Conservation (phyloP, 805 yeast species). For the Cyberlindnera xishuangbannaensis region DNA sequence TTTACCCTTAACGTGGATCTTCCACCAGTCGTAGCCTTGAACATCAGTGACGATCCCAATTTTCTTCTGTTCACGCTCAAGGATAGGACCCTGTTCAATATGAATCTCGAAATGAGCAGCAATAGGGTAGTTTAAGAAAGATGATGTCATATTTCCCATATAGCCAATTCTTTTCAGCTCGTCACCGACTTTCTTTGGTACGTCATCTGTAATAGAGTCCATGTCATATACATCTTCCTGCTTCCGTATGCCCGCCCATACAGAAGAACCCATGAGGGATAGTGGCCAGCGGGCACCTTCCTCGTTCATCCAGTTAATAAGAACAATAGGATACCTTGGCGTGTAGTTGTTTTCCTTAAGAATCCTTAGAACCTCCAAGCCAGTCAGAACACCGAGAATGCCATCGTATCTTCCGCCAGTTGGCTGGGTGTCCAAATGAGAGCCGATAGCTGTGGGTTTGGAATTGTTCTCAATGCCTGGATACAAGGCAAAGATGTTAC, state of each 20-base stretch:
- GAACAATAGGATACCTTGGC: slow-evolving; percentile 63
- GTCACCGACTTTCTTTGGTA: slow-evolving; percentile 42
- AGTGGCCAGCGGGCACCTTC: slow-evolving; percentile 77
- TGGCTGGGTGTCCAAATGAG: slow-evolving; percentile 74
- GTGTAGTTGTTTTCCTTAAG: slow-evolving; percentile 49
- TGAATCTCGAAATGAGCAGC: slow-evolving; percentile 71
- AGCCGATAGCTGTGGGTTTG: slow-evolving; percentile 62
- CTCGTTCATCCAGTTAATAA: slow-evolving; percentile 69
- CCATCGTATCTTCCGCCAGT: slow-evolving; percentile 78
- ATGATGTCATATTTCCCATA: slow-evolving; percentile 45
- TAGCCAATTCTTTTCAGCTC: slow-evolving; percentile 61
- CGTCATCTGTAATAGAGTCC: slow-evolving; percentile 48
- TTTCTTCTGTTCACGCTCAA: slow-evolving; percentile 48
- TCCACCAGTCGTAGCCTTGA: slow-evolving; percentile 62
- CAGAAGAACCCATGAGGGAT: slow-evolving; percentile 60
- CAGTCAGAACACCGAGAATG: slow-evolving; percentile 60
- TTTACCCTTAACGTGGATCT: slow-evolving; percentile 49
- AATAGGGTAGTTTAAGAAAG: slow-evolving; percentile 45
- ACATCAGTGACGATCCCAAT: slow-evolving; percentile 65
- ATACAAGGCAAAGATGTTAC: slow-evolving; percentile 60
- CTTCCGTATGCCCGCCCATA: slow-evolving; percentile 51
- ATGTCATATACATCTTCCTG: slow-evolving; percentile 45
- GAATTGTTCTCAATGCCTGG: slow-evolving; percentile 46
- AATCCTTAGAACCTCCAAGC: slow-evolving; percentile 61
- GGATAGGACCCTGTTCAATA: slow-evolving; percentile 72